These are phyloP conservation scores for Cornus controversa DNA, from an alignment of 148 eudicot species.

Conservation along the genomic window DNA sequence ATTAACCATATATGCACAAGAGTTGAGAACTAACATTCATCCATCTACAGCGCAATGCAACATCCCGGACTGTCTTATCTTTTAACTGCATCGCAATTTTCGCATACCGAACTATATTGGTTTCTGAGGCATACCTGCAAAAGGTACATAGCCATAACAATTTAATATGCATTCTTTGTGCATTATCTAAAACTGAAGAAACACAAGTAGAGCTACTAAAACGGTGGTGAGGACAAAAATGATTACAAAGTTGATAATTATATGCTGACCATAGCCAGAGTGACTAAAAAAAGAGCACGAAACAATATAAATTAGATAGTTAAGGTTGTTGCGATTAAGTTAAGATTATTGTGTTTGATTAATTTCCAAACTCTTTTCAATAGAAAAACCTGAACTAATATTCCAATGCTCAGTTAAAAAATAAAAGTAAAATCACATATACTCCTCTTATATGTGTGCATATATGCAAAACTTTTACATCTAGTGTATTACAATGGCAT, in stretches of 20 bases:
- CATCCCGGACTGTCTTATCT: constrained; percentile 72
- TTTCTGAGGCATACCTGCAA: constrained; percentile 61
- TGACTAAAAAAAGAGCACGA: not conserved
- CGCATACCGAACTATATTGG: constrained; percentile 52
- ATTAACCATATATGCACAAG: not conserved
- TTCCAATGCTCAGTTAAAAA: not conserved
- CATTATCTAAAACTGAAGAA: not conserved
- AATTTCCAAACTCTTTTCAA: too few species aligned
- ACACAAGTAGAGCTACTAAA: not conserved
- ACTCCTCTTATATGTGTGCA: too few species aligned
- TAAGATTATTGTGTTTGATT: not conserved
- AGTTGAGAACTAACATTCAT: constrained; percentile 53
- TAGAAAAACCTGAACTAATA: not conserved
- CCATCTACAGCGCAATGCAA: constrained; percentile 78
- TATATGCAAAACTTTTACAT: not conserved
- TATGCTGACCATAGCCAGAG: not conserved
- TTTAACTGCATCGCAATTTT: constrained; percentile 68
- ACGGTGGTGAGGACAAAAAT: not conserved
- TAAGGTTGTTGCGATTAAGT: not conserved
- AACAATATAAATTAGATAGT: not conserved
- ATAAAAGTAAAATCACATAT: too few species aligned
- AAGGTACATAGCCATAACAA: not conserved
- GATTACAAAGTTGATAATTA: not conserved
- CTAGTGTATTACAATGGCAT: not conserved
- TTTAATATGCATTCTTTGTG: not conserved